Percentiles rank a stretch among this genome's conserved stretches.
Evolutionary conservation across 2,329 filamentous ascomycete genomes (phyloP).

Genomic region (Phoma sp.): DNA sequence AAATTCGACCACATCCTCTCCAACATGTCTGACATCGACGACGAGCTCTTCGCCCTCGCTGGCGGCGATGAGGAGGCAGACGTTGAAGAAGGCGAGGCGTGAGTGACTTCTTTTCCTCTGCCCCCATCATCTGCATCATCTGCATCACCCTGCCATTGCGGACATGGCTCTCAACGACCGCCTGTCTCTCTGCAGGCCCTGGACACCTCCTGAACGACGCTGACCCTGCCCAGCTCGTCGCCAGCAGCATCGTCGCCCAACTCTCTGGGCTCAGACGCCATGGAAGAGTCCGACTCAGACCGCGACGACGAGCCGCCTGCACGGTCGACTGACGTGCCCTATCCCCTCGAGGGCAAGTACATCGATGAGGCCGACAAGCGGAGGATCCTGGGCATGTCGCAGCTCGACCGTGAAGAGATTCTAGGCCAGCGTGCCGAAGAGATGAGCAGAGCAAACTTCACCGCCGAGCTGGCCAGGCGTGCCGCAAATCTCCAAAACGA

Average conservation of each 20-base stretch:
- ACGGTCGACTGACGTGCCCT: slow-evolving; percentile 69
- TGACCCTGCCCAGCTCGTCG: slow-evolving; percentile 65
- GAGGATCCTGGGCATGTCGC: slow-evolving; percentile 81
- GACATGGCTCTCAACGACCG: slow-evolving; percentile 16
- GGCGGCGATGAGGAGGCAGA: slow-evolving; percentile 69
- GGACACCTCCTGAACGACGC: slow-evolving; percentile 22
- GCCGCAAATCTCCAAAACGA: slow-evolving; percentile 70
- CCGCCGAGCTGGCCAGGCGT: slow-evolving; percentile 79
- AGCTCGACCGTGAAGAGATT: slow-evolving; percentile 89
- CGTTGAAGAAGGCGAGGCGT: slow-evolving; percentile 84
- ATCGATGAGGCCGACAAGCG: slow-evolving; percentile 61
- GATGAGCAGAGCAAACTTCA: slow-evolving; percentile 81
- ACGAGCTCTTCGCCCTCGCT: slow-evolving; percentile 90
- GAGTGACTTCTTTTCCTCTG: slow-evolving; percentile 54
- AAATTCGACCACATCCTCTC: slow-evolving; percentile 3
- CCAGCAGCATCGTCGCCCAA: slow-evolving; percentile 68
- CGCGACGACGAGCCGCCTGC: slow-evolving; percentile 51
- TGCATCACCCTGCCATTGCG: slow-evolving; percentile 13
- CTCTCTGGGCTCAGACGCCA: slow-evolving; percentile 80
- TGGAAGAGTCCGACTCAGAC: slow-evolving; percentile 76
- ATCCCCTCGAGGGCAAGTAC: slow-evolving; percentile 87
- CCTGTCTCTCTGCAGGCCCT: not conserved
- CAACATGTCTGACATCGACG: slow-evolving; percentile 79
- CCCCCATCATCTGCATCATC: slow-evolving; percentile 13
- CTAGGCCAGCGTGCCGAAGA: slow-evolving; percentile 86